phyloP scores from a whole-genome alignment of 2,329 filamentous ascomycete species.

The Aspergillus pseudoterreus region DNA sequence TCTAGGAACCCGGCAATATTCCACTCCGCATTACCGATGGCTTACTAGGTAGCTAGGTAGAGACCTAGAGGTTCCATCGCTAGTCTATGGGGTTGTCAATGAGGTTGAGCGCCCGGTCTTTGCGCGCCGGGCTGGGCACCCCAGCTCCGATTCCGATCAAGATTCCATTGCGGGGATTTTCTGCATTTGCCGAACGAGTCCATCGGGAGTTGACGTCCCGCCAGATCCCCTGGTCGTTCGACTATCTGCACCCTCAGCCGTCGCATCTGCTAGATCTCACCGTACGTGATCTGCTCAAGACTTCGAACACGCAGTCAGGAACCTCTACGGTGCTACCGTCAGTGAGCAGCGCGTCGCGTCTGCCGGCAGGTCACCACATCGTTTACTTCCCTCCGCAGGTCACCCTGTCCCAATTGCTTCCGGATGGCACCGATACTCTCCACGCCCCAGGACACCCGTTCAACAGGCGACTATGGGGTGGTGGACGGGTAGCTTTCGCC shows the following conservation, averaged over 20 bases:
- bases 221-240: constrained; percentile 48
- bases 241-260: constrained; percentile 58
- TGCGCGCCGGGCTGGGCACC: neutral
- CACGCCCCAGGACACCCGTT: constrained; percentile 73
- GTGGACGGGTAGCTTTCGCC: constrained; percentile 64
- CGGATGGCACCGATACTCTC: constrained; percentile 79
- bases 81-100: neutral
- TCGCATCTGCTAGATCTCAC: constrained; percentile 64
- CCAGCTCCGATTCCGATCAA: neutral
- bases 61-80: neutral
- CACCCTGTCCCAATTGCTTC: constrained; percentile 59
- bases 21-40: neutral
- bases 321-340: constrained; percentile 33
- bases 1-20: neutral
- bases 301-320: constrained; percentile 17
- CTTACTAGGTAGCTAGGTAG: neutral
- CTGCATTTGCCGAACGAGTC: constrained; percentile 37
- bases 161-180: constrained; percentile 16
- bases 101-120: constrained; percentile 1
- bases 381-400: constrained; percentile 79
- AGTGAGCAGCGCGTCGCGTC: constrained; percentile 21
- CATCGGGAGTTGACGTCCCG: constrained; percentile 47
- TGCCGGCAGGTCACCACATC: constrained; percentile 66
- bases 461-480: constrained; percentile 81
- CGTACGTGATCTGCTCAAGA: constrained; percentile 54